Evolutionary conservation across 1,284 basidiomycete species (phyloP), one percentile per base, ranked within the genome.

Genomic region (Papiliotrema fonsecae): DNA sequence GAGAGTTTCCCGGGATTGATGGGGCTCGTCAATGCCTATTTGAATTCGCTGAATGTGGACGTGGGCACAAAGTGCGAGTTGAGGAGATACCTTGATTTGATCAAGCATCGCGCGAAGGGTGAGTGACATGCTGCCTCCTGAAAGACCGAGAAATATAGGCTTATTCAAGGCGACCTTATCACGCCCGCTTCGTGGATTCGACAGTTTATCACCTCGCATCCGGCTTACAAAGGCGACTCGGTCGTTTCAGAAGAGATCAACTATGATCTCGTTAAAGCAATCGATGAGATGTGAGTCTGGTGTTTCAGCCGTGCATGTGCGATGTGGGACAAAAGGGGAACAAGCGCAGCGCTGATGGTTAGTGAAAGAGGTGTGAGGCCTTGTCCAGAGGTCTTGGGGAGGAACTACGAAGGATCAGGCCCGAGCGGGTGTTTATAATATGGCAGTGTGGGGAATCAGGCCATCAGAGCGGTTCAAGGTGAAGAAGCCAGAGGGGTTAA

Each of bases 111-210:
- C 38, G 86, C 93, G 4, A 82, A 86, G 64, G 93, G 93, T 85
- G 44, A 59, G 81, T 74, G 2, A 13, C 11, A 19, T 26, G n/a
- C 30, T 18, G 18, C 22, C 18, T 39, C 24, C 34, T 45, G 16
- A 44, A 35, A 32, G 11, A n/a, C 14, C 11, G 10, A 30, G 21
- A 21, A 11, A 14, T 5, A n/a, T n/a, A 16, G 6, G 35, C 54
- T 32, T 44, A 39, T 41, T 11, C 2, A 50, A 89, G 88, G 91
- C 16, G 78, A 83, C 16, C 77, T 97, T n/a, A 73, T 84, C 64
- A 98, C 96, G 0, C 82, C 89, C 1, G 96, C 96, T 2, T 83
- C 83, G 7, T 99, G 90, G 90, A 92, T 97, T 50, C 82, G 96
- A 25, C 79, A 87, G 41, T 98, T 96, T 71, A 87, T 99, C 40